These are phyloP conservation scores for Cercis canadensis DNA, from an alignment of 306 rosid genomes.

Conservation along the genomic window DNA sequence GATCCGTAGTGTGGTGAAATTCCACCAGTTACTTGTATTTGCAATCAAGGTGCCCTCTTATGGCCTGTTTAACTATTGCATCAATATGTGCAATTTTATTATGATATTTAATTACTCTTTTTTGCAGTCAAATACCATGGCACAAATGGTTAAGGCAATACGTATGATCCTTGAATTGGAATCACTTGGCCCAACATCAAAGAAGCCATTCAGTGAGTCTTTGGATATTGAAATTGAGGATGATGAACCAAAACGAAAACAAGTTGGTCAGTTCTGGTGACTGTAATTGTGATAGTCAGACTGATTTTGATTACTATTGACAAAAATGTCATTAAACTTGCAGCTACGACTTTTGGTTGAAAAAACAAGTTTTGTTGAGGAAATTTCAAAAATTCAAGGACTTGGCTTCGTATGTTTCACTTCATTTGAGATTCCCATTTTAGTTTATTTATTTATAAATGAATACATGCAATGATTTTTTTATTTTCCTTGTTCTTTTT, in stretches of 20 bases:
- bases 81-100: slow-evolving; percentile 32
- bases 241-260: slow-evolving; percentile 86
- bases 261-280: no score
- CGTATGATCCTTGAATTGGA: slow-evolving; percentile 87
- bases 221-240: slow-evolving; percentile 78
- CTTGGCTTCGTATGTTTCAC: slow-evolving; percentile 50
- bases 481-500: slow-evolving; percentile 11
- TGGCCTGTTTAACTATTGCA: slow-evolving; percentile 23
- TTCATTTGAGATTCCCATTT: slow-evolving; percentile 23
- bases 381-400: slow-evolving; percentile 77
- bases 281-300: no score
- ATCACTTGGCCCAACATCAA: slow-evolving; percentile 52
- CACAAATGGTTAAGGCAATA: slow-evolving; percentile 95
- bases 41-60: slow-evolving; percentile 74
- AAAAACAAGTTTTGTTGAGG: slow-evolving; percentile 67
- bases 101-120: background rate
- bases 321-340: slow-evolving; percentile 39
- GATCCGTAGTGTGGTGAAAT: slow-evolving; percentile 90
- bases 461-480: slow-evolving; percentile 3
- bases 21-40: slow-evolving; percentile 86
- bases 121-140: slow-evolving; percentile 87
- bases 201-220: slow-evolving; percentile 53
- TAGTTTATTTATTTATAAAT: background rate
- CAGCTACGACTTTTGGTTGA: slow-evolving; percentile 91
- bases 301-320: slow-evolving; percentile 26